Percentiles rank a stretch among this genome's conserved stretches.
phyloP scores from a whole-genome alignment of 192 early-diverging fungal species.

The Backusella liffmaniae region DNA sequence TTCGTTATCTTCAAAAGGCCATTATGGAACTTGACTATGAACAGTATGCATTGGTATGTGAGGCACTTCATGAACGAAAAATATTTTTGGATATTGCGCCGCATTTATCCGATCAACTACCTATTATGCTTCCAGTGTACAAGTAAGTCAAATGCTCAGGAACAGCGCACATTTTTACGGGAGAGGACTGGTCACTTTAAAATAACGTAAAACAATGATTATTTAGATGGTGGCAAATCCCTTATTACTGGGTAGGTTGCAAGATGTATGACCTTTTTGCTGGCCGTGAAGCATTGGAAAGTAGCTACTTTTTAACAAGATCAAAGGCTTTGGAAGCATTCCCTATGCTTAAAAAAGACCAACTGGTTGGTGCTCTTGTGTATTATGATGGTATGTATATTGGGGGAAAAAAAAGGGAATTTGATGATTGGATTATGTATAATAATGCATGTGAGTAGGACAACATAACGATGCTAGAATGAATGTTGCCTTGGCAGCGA shows the following conservation, averaged over 20 bases:
- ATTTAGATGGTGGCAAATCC: constrained; percentile 89
- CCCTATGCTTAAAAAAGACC: constrained; percentile 90
- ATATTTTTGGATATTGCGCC: constrained; percentile 96
- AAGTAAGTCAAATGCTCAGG: constrained; percentile 50
- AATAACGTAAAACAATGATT: constrained; percentile 1
- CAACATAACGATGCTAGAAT: constrained; percentile 98
- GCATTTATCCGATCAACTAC: constrained; percentile 87
- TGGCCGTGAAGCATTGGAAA: constrained; percentile 76
- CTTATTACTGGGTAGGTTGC: constrained; percentile 94
- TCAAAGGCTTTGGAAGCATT: constrained; percentile 90
- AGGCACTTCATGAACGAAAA: constrained; percentile 94
- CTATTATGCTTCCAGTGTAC: constrained; percentile 94
- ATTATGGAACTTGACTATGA: constrained; percentile 92
- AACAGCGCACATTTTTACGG: not conserved
- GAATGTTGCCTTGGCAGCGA: constrained; percentile 92
- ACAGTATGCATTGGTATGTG: constrained; percentile 93
- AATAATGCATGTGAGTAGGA: constrained; percentile 38
- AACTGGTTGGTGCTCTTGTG: constrained; percentile 89
- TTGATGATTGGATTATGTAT: not conserved
- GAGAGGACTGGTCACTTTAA: not conserved
- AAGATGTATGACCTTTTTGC: constrained; percentile 93
- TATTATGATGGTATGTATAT: constrained; percentile 83
- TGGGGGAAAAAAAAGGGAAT: not conserved
- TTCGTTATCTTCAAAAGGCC: constrained; percentile 96
- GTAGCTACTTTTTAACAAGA: constrained; percentile 83